Base-by-base conservation (phyloP, 2,329 filamentous ascomycete genomes). In the Neophaeococcomyces mojaviensis region DNA sequence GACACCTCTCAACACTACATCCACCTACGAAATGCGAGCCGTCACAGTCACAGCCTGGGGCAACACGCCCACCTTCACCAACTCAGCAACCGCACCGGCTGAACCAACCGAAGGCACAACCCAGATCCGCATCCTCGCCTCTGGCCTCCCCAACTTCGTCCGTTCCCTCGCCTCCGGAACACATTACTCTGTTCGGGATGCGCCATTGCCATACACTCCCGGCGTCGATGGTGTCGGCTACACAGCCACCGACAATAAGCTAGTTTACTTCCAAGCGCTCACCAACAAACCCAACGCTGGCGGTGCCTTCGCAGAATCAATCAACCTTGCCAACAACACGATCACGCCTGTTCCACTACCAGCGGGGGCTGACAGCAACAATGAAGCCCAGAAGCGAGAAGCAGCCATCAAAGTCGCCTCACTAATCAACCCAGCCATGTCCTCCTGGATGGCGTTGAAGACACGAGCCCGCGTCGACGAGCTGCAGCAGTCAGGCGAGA, bases 391-490 rank as follows among this genome's bases (percentile, higher is more conserved):
- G 15, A 22, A 18, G n/a, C n/a, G n/a, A n/a, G 20, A 35, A 5
- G 7, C 18, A 2, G 49, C 51, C 1, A 59, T 70, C 1, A 64
- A 70, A 22, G 67, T 75, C n/a, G 77, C 77, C 0, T 74, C 68
- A 0, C 62, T 73, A 43, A 64, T 72, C 32, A 81, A 80, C 50
- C 76, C 76, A 1, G 73, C 70, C 20, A 69, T 77, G 65, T 72
- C 69, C 44, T 70, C 68, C 33, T 80, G 76, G 76, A 77, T 80
- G 74, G 76, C 74, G 3, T 61, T 80, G 30, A 66, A 62, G 18
- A 63, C 68, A 32, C 67, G 76, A 4, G 68, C 68, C 0, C 9
- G 15, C 13, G 40, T 52, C 12, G 52, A 49, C 3, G 52, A 61
- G 4, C 59, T 74, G 2, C 64, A 66, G 2, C 37, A 58, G 16